A percentile compares a stretch with the other conserved stretches of the same genome.
Conservation (phyloP, 352 stramenopile species). For the Thalassiosira pacifica region DNA sequence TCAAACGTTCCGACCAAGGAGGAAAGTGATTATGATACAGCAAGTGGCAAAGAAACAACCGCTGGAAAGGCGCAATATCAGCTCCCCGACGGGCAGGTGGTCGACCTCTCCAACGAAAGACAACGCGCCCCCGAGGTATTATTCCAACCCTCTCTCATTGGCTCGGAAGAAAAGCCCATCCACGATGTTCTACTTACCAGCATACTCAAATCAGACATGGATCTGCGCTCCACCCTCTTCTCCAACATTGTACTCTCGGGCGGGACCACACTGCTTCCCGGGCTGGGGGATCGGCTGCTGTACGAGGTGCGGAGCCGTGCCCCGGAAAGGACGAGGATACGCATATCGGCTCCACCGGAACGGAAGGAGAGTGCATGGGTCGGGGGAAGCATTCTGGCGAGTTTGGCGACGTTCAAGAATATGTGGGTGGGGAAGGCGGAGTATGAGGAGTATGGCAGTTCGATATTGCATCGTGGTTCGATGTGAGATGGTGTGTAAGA, state of each 20-base stretch:
- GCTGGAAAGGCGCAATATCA: constrained; percentile 82
- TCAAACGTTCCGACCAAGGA: constrained; percentile 89
- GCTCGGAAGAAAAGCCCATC: constrained; percentile 94
- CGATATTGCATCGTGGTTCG: constrained; percentile 75
- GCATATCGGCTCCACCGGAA: constrained; percentile 96
- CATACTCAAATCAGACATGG: constrained; percentile 95
- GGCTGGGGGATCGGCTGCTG: constrained; percentile 95
- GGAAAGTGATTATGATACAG: constrained; percentile 67
- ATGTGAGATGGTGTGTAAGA: no score
- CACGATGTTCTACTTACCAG: constrained; percentile 98
- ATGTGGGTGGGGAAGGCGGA: constrained; percentile 97
- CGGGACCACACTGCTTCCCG: constrained; percentile 94
- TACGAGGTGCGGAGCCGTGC: constrained; percentile 93
- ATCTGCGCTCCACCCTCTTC: constrained; percentile 96
- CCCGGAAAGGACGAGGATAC: constrained; percentile 88
- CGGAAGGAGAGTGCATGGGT: constrained; percentile 97
- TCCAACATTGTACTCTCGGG: constrained; percentile 95
- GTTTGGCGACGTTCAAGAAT: constrained; percentile 97
- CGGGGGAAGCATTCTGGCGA: constrained; percentile 98
- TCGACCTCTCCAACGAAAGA: constrained; percentile 93
- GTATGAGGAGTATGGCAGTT: constrained; percentile 94
- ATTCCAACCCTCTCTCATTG: constrained; percentile 97
- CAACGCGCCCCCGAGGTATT: constrained; percentile 96
- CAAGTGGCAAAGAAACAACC: constrained; percentile 38
- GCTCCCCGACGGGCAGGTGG: constrained; percentile 96